A percentile compares a stretch with the other conserved stretches of the same genome.
Conservation (phyloP, 176 grass and related monocot genomes). For the Themeda triandra region DNA sequence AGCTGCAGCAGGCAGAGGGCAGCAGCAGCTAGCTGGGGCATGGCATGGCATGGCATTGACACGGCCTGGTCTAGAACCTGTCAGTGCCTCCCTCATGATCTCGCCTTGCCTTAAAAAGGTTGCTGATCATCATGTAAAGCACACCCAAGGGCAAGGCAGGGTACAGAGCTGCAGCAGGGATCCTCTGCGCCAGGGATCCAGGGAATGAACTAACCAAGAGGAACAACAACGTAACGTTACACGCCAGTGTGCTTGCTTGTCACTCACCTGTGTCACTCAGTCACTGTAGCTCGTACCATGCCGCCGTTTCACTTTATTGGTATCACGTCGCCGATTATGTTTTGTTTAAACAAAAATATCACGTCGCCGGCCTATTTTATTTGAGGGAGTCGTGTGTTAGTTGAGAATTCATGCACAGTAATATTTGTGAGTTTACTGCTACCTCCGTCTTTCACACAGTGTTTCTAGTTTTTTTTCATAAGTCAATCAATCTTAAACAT, state of each 20-base stretch:
- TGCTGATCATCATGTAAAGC: conserved; percentile 33
- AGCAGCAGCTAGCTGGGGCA: neutral
- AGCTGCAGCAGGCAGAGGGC: neutral
- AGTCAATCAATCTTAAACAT: too few relatives aligned
- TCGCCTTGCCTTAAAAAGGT: neutral
- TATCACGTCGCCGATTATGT: neutral
- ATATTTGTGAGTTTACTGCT: neutral
- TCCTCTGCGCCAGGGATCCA: conserved; percentile 7
- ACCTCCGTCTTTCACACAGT: too few relatives aligned
- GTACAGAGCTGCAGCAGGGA: neutral
- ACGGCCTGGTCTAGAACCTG: conserved; percentile 40
- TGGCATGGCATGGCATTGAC: conserved; percentile 18
- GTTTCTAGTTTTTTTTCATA: too few relatives aligned
- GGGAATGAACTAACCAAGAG: neutral
- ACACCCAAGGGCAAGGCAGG: neutral
- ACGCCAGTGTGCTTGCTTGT: neutral
- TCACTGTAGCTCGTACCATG: neutral
- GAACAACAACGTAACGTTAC: too few relatives aligned
- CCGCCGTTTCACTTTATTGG: neutral
- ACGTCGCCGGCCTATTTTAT: neutral
- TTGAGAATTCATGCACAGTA: neutral
- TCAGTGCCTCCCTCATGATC: conserved; percentile 35
- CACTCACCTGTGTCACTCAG: neutral
- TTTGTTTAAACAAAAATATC: too few relatives aligned
- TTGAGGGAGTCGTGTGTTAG: neutral